These are phyloP conservation scores for Colletotrichum scovillei DNA, from an alignment of 2,329 filamentous ascomycete species.

Conservation along the genomic window DNA sequence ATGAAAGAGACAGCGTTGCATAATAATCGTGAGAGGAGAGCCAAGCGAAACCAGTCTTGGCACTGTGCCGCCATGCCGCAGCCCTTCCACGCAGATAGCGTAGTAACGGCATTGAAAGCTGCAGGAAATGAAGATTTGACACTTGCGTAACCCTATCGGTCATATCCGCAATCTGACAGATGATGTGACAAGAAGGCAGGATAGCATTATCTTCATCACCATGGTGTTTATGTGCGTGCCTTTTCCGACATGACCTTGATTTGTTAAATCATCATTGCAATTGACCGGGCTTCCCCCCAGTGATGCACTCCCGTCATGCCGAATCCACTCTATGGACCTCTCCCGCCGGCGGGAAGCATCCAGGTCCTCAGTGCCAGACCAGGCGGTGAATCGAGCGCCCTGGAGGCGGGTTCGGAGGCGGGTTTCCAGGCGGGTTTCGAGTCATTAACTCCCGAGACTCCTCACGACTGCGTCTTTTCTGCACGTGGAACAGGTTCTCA, in stretches of 20 bases:
- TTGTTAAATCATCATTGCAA: neutral
- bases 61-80: neutral
- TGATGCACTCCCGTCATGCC: neutral
- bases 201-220: neutral
- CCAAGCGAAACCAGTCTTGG: neutral
- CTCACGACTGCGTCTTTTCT: neutral
- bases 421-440: neutral
- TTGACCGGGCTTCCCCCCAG: neutral
- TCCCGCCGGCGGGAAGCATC: neutral
- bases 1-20: neutral
- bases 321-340: neutral
- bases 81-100: neutral
- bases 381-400: neutral
- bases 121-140: neutral
- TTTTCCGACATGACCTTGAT: neutral
- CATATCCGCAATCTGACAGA: neutral
- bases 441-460: neutral
- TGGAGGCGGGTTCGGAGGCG: neutral
- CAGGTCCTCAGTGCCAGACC: neutral
- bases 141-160: neutral
- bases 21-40: neutral
- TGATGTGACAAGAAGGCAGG: neutral
- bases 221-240: neutral
- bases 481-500: neutral
- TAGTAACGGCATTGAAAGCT: neutral